These are phyloP conservation scores for Prunus davidiana DNA, from an alignment of 306 rosid genomes.

Conservation along the genomic window DNA sequence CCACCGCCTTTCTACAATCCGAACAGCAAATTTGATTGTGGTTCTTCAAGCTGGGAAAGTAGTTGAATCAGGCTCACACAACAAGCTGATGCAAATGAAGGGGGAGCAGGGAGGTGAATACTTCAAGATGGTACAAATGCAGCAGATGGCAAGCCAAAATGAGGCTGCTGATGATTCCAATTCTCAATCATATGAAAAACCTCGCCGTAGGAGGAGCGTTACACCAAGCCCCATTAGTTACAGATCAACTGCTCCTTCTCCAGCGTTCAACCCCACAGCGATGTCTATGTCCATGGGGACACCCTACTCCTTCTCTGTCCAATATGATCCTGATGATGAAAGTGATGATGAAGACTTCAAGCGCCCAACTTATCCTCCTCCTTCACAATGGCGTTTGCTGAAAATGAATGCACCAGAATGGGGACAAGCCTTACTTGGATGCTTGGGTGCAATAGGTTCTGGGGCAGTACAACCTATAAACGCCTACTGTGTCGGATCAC, in stretches of 20 bases:
- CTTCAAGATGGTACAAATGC: slow-evolving; percentile 73
- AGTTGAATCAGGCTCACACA: slow-evolving; percentile 64
- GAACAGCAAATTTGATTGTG: slow-evolving; percentile 51
- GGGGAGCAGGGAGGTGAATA: slow-evolving; percentile 64
- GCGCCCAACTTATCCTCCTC: slow-evolving; percentile 42
- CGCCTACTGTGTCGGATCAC: slow-evolving; percentile 75
- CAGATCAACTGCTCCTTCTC: slow-evolving; percentile 55
- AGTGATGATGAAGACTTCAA: slow-evolving; percentile 43
- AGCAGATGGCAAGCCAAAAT: slow-evolving; percentile 45
- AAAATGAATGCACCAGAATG: slow-evolving; percentile 83
- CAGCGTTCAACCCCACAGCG: slow-evolving; percentile 53
- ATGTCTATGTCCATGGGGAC: slow-evolving; percentile 63
- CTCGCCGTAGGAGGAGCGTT: slow-evolving; percentile 43
- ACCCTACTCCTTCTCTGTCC: slow-evolving; percentile 72
- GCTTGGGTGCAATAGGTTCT: slow-evolving; percentile 79
- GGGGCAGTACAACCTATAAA: slow-evolving; percentile 86
- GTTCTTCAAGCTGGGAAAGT: slow-evolving; percentile 73
- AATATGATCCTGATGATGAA: slow-evolving; percentile 61
- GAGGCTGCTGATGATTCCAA: slow-evolving; percentile 36
- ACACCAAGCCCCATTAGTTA: slow-evolving; percentile 60
- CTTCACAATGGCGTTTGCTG: slow-evolving; percentile 72
- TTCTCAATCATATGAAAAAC: slow-evolving; percentile 41
- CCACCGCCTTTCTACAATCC: slow-evolving; percentile 69
- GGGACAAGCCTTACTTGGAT: slow-evolving; percentile 68
- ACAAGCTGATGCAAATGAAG: slow-evolving; percentile 55